Evolutionary conservation across 257 asterid genomes (phyloP), one percentile per base, ranked within the genome.

Genomic region (Catharanthus roseus): DNA sequence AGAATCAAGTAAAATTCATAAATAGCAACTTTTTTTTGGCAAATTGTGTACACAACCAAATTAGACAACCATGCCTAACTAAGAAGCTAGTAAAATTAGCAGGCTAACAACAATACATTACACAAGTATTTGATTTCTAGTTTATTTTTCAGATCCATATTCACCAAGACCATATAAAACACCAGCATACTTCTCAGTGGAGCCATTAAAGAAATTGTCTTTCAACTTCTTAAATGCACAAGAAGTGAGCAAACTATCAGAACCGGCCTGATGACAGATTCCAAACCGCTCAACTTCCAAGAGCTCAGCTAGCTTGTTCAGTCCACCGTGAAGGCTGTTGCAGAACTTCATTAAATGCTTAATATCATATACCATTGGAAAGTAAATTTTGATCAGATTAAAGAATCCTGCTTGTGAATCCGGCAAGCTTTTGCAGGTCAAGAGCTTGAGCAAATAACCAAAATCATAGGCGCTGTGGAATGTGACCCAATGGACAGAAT

Each of bases 381-480:
- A 85, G 19, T 80, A 85, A 21, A 85, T 49, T 24, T 69, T 78
- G 56, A 85, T 77, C 74, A 82, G 51, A 21, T 67, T 41, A 69
- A 82, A 80, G 67, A 85, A 85, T 53, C 71, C 86, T 2, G 23
- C 28, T 54, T 75, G 89, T 10, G 79, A 67, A 26, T 85, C 89
- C 6, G 89, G 89, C 75, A 85, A 53, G 28, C 54, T 42, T 75
- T 69, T 69, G 45, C 89, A 73, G 3, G 83, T 80, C 75, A 85
- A 56, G 4, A 82, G 41, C 85, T 82, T 85, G 45, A 85, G 21
- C 77, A 85, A 56, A 70, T 85, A 85, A 69, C 89, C 89, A 47
- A 85, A 85, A 77, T 85, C 89, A 41, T 85, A 85, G 18, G 83
- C 89, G 24, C 89, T 80, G 8, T 85, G 86, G 68, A 85, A 82